These are phyloP conservation scores for Chamaenerion angustifolium DNA, from an alignment of 345 rosid species.

Conservation along the genomic window DNA sequence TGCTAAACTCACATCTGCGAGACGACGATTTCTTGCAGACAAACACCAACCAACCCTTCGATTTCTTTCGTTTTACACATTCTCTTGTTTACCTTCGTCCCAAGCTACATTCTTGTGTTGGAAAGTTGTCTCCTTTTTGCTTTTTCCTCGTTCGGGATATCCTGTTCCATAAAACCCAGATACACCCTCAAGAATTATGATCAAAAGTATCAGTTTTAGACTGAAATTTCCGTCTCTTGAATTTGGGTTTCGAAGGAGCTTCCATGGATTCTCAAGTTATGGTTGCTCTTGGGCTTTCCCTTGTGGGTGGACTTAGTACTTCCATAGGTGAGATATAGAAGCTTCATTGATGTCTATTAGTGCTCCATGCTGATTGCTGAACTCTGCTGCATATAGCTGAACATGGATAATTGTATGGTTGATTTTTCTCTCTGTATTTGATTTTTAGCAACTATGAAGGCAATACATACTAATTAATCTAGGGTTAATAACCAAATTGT, in stretches of 20 bases:
- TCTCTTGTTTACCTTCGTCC: background rate
- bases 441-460: no score
- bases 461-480: no score
- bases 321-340: constrained; percentile 33
- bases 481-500: no score
- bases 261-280: constrained; percentile 70
- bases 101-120: background rate
- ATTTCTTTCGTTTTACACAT: constrained; percentile 11
- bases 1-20: no score
- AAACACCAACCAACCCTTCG: constrained; percentile 11
- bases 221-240: background rate
- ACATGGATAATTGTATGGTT: no score
- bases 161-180: background rate
- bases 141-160: background rate
- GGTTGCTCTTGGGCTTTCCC: constrained; percentile 48
- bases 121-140: background rate
- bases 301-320: constrained; percentile 60
- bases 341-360: no score
- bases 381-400: no score
- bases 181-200: background rate
- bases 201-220: background rate
- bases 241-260: constrained; percentile 7
- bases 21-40: no score
- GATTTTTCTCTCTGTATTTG: no score
- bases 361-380: no score